phyloP scores from a whole-genome alignment of 257 asterid species.

The Mentha longifolia region DNA sequence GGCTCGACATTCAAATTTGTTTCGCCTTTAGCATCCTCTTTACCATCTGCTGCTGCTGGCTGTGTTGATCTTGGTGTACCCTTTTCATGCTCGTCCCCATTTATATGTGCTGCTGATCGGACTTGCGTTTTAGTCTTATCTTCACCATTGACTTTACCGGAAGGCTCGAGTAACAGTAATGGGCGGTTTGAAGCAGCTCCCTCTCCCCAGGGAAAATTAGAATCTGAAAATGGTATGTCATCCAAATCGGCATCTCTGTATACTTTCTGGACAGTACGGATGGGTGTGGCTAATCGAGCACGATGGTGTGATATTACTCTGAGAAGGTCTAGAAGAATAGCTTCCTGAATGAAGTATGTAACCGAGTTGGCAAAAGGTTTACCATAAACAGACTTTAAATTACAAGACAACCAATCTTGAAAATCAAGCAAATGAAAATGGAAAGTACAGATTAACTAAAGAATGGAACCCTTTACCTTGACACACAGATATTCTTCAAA shows the following conservation, averaged over 20 bases:
- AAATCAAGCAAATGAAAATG: background rate
- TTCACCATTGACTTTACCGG: slow-evolving; percentile 69
- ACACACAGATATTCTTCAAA: slow-evolving; percentile 92
- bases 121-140: slow-evolving; percentile 61
- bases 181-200: slow-evolving; percentile 54
- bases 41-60: slow-evolving; percentile 38
- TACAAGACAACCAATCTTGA: background rate
- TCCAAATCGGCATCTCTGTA: slow-evolving; percentile 72
- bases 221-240: slow-evolving; percentile 59
- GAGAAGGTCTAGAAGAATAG: slow-evolving; percentile 78
- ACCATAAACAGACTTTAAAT: background rate
- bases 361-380: slow-evolving; percentile 8
- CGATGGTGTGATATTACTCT: slow-evolving; percentile 89
- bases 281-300: slow-evolving; percentile 97
- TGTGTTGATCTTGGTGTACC: slow-evolving; percentile 48
- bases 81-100: slow-evolving; percentile 60
- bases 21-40: slow-evolving; percentile 49
- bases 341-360: slow-evolving; percentile 54
- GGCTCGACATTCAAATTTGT: slow-evolving; percentile 24
- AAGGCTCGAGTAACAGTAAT: slow-evolving; percentile 65
- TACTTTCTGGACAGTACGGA: slow-evolving; percentile 88
- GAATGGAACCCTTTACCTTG: slow-evolving; percentile 73
- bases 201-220: slow-evolving; percentile 45
- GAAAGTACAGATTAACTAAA: background rate
- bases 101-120: slow-evolving; percentile 43